Evolutionary conservation across 768 basidiomycete genomes (phyloP).

Genomic region (Gymnopilus dilepis): DNA sequence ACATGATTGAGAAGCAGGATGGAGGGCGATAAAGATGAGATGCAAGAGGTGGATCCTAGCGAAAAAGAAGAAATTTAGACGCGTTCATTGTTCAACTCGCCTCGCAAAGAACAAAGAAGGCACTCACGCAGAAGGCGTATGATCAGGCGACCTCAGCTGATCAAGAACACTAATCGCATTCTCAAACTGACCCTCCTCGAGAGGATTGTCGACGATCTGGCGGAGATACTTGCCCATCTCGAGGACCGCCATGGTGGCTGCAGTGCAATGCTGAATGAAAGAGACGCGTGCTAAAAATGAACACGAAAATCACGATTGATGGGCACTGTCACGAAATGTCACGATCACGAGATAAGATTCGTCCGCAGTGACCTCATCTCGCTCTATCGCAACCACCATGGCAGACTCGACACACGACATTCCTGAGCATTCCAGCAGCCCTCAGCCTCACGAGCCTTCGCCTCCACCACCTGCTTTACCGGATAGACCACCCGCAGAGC

Average conservation of each 20-base stretch:
- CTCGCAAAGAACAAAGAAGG: not conserved
- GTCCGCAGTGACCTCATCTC: slow-evolving; percentile 7
- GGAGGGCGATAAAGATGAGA: slow-evolving; percentile 72
- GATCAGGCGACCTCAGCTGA: slow-evolving; percentile 61
- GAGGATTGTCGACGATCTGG: slow-evolving; percentile 66
- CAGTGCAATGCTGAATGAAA: not conserved
- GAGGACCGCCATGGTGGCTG: slow-evolving; percentile 12
- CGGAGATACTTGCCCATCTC: slow-evolving; percentile 40
- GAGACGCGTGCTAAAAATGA: slow-evolving; percentile 3
- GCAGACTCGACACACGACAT: not conserved
- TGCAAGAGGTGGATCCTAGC: slow-evolving; percentile 71
- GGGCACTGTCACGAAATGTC: slow-evolving; percentile 21
- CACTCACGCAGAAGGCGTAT: slow-evolving; percentile 64
- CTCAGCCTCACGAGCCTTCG: not conserved
- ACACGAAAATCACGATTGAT: too few relatives aligned
- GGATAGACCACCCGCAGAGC: not conserved
- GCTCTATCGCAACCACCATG: slow-evolving; percentile 6
- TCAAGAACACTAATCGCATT: slow-evolving; percentile 66
- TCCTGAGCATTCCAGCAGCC: not conserved
- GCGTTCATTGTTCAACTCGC: too few relatives aligned
- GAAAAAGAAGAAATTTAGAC: slow-evolving; percentile 13
- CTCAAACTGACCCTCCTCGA: slow-evolving; percentile 81
- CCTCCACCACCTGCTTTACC: not conserved
- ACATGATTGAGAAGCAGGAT: slow-evolving; percentile 41
- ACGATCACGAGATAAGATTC: slow-evolving; percentile 14